Conservation (phyloP, 2,329 filamentous ascomycete species). For the Penicillium sp. region DNA sequence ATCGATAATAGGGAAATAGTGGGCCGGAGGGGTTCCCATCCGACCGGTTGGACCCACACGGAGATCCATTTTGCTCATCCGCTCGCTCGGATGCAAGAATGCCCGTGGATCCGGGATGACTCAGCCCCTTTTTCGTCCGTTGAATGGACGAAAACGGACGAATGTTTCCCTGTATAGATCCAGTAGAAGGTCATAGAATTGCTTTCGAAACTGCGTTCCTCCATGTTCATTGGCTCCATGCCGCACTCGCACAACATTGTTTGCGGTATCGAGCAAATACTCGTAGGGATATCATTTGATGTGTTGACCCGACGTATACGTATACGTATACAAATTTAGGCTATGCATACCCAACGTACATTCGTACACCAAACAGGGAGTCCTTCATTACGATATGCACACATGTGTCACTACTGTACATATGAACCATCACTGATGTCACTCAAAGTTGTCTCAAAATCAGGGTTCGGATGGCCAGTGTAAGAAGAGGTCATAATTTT, state of each 20-base stretch:
- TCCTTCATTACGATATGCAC: neutral
- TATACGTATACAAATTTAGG: neutral
- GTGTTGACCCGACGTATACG: neutral
- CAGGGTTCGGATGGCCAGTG: neutral
- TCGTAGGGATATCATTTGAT: neutral
- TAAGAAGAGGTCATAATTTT: neutral
- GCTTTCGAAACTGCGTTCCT: neutral
- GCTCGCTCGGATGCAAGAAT: constrained; percentile 4
- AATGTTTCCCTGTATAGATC: neutral
- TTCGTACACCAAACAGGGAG: too few species aligned
- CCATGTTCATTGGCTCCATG: neutral
- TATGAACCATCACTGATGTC: neutral
- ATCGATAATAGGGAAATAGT: neutral
- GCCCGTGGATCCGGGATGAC: constrained; percentile 8
- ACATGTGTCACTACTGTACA: neutral
- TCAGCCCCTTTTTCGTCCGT: constrained; percentile 5
- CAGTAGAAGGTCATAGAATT: neutral
- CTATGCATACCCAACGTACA: too few species aligned
- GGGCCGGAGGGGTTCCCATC: constrained; percentile 6
- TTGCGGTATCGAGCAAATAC: neutral
- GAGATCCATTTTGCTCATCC: neutral
- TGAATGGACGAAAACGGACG: neutral
- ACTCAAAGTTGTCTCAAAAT: neutral
- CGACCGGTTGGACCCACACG: neutral
- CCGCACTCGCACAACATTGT: neutral